Percentiles rank a stretch among this genome's conserved stretches.
phyloP scores from a whole-genome alignment of 805 yeast genomes.

The Candida stauntonica region DNA sequence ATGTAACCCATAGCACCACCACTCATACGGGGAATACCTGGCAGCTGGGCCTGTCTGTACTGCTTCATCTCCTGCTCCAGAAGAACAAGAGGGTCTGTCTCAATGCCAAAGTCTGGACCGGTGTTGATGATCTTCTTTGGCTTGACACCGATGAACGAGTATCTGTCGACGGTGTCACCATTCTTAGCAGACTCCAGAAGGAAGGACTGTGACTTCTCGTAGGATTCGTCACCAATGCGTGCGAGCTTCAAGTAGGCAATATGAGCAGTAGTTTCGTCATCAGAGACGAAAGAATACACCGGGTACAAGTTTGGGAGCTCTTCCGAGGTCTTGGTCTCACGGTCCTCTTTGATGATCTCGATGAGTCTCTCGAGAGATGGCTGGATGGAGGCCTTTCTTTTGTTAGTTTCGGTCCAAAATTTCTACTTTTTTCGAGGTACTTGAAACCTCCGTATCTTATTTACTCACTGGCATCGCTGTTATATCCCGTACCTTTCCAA shows the following conservation, averaged over 20 bases:
- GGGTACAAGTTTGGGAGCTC: slow-evolving; percentile 70
- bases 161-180: slow-evolving; percentile 86
- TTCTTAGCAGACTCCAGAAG: slow-evolving; percentile 84
- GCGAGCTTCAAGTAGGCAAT: slow-evolving; percentile 84
- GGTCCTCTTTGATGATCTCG: slow-evolving; percentile 36
- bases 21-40: slow-evolving; percentile 76
- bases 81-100: slow-evolving; percentile 70
- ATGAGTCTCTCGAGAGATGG: slow-evolving; percentile 46
- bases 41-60: slow-evolving; percentile 67
- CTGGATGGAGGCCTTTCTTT: slow-evolving; percentile 34
- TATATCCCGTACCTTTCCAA: no score
- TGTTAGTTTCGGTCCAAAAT: no score
- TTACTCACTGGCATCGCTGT: slow-evolving; percentile 5
- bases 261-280: slow-evolving; percentile 83
- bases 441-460: no score
- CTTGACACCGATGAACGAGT: slow-evolving; percentile 82
- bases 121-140: slow-evolving; percentile 83
- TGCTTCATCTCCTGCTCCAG: slow-evolving; percentile 70
- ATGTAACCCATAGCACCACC: slow-evolving; percentile 98
- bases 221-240: slow-evolving; percentile 45
- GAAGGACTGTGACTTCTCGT: slow-evolving; percentile 61
- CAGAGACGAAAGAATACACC: slow-evolving; percentile 65
- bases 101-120: slow-evolving; percentile 57
- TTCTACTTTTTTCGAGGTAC: no score
- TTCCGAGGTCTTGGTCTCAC: slow-evolving; percentile 21